Base-by-base conservation (phyloP, 2,329 filamentous ascomycete species). In the Plenodomus tracheiphilus region DNA sequence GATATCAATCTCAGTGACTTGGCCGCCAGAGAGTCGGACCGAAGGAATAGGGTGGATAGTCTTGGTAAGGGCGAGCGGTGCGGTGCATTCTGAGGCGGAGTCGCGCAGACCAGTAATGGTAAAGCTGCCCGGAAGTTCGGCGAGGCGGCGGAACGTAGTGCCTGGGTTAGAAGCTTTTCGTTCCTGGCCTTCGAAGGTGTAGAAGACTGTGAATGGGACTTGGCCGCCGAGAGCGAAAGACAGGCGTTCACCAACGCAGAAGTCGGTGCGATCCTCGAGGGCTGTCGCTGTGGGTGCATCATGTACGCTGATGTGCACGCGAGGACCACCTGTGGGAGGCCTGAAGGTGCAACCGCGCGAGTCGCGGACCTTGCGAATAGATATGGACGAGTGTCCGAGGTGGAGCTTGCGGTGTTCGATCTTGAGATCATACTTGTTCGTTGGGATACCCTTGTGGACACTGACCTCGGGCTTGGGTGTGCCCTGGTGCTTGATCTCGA, bases 191-290 rank as follows among this genome's bases (percentile, higher is more conserved):
- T 92, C 86, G 74, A 99, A 99, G 10, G 85, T 88, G 76, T 99
- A 99, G 71, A 87, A 87, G 38, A 99, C 87, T 38, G 93, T 90
- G 72, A 99, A 99, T 0, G 95, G 95, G 16, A 91, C 86, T 46
- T 89, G 89, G 38, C 94, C 95, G 1, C 91, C 90, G 5, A 99
- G 84, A 0, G 90, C 91, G 75, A 96, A 99, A 3, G 89, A 88
- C 57, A 99, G 87, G 45, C 92, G 87, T 72, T 99, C 94, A 57
- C 95, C 94, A 10, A 99, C 92, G 72, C 94, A 99, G 75, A 93
- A 97, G 75, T 99, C 90, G 15, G 81, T 81, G 52, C 89, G 86
- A 19, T 88, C 85, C 66, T 97, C 92, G 30, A 96, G 81, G 2
- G 93, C 85, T 49, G 92, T 89, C 62, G 97, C 96, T 6, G 89